Evolutionary conservation across 169 alveolate species (phyloP), one percentile per base, ranked within the genome.

Genomic region (Babesia sp.): DNA sequence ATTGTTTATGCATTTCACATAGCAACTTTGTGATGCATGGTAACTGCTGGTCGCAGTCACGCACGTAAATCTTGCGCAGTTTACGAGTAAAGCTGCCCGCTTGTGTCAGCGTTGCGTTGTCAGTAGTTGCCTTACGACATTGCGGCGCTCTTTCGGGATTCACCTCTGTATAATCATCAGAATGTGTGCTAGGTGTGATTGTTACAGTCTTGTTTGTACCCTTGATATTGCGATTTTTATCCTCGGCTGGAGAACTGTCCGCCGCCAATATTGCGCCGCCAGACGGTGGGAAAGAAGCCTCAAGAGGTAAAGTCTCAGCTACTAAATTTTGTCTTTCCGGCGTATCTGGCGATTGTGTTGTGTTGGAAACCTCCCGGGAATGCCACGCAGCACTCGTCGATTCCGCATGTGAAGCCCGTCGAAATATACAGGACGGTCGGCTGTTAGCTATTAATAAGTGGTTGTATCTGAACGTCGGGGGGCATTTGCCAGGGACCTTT

Each of bases 11-110:
- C 60, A 77, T 69, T n/a, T 77, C 51, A 14, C 24, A 18, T 53
- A 77, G 33, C 28, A 77, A 41, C 11, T 20, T 12, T 45, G 48
- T 37, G 34, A 77, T 34, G 29, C 26, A 61, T 22, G 18, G 16
- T 9, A 77, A 60, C 66, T 77, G 86, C 22, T 18, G 31, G 50
- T 77, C 86, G 45, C 26, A 36, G 36, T 77, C 86, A 34, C 24
- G 56, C 51, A 77, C 73, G 44, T 39, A 16, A 12, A 77, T 50
- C 74, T 77, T 77, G 28, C 74, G 50, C 16, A 64, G 6, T 56
- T 64, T 44, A 5, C 74, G 59, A 2, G 29, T 37, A 20, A 31
- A 33, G 0, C 50, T 33, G n/a, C n/a, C n/a, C 22, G 5, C 16
- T 24, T 16, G 61, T 22, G 8, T 7, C 0, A 20, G 16, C 20